A percentile compares a stretch with the other conserved stretches of the same genome.
Evolutionary conservation across 2,329 filamentous ascomycete genomes (phyloP).

Genomic region (Tolypocladium capitatum): DNA sequence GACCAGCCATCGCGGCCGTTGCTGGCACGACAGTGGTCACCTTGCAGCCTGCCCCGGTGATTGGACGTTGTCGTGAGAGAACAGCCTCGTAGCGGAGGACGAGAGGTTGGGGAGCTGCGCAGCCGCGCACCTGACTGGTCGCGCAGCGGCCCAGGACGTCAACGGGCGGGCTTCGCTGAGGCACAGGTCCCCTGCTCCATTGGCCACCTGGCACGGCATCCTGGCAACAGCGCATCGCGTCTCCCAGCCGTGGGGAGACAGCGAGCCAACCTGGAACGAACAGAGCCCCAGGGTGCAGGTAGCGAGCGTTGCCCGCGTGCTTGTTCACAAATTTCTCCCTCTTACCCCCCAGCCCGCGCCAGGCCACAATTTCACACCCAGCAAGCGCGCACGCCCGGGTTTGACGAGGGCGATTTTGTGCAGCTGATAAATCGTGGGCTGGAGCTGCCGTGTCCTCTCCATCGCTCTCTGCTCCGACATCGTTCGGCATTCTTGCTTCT

Average conservation of each 20-base stretch:
- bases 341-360: not conserved
- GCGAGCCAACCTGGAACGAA: too few relatives aligned
- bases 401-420: conserved; percentile 2
- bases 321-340: not conserved
- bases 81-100: not conserved
- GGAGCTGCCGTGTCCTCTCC: conserved; percentile 2
- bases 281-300: not conserved
- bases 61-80: not conserved
- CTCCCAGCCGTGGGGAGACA: not conserved
- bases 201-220: not conserved
- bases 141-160: not conserved
- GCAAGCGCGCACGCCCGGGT: not conserved
- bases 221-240: not conserved
- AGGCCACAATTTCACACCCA: not conserved
- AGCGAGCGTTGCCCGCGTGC: not conserved
- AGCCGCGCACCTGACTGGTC: not conserved
- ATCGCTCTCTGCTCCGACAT: not conserved
- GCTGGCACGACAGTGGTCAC: conserved; percentile 1
- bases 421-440: conserved; percentile 18
- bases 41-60: not conserved
- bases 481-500: not conserved
- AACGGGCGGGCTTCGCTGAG: not conserved
- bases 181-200: not conserved
- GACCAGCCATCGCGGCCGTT: not conserved
- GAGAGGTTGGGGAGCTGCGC: not conserved